These are phyloP conservation scores for Saksenaea oblongispora DNA, from an alignment of 371 early-diverging fungal genomes.

Conservation along the genomic window DNA sequence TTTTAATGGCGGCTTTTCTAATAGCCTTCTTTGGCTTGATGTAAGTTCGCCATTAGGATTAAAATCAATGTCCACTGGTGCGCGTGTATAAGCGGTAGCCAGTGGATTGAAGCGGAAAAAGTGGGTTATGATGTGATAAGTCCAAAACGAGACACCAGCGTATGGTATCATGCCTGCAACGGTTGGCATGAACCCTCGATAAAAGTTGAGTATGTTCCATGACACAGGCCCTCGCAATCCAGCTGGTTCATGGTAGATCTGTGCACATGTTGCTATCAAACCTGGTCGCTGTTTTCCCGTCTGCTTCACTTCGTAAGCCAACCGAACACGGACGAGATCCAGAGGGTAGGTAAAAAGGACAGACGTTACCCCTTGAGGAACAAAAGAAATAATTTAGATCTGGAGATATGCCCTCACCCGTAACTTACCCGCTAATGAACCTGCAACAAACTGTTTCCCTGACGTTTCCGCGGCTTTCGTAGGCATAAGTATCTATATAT, in stretches of 20 bases:
- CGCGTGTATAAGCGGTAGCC: conserved; percentile 29
- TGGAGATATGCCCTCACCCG: neutral
- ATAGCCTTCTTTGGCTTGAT: conserved; percentile 18
- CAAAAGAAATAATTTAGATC: neutral
- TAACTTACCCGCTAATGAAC: conserved; percentile 74
- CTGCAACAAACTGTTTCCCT: conserved; percentile 67
- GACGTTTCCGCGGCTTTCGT: conserved; percentile 62
- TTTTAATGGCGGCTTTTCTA: conserved; percentile 48
- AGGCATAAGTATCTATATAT: conserved; percentile 67
- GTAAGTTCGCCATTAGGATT: conserved; percentile 33
- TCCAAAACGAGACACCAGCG: conserved; percentile 90
- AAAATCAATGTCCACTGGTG: conserved; percentile 17
- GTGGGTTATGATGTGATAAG: conserved; percentile 66
- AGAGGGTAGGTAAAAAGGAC: conserved; percentile 93
- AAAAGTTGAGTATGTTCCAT: conserved; percentile 73
- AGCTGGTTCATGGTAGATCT: conserved; percentile 62
- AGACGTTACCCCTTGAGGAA: conserved; percentile 78
- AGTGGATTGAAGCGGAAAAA: conserved; percentile 54
- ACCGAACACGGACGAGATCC: conserved; percentile 90
- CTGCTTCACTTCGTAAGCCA: conserved; percentile 81
- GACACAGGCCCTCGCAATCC: conserved; percentile 24
- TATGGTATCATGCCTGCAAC: conserved; percentile 96
- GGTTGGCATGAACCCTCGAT: conserved; percentile 89
- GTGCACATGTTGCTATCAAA: conserved; percentile 33
- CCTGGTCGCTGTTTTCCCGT: conserved; percentile 33